Conservation (phyloP, 176 grass and related monocot species). For the Raddia guianensis region DNA sequence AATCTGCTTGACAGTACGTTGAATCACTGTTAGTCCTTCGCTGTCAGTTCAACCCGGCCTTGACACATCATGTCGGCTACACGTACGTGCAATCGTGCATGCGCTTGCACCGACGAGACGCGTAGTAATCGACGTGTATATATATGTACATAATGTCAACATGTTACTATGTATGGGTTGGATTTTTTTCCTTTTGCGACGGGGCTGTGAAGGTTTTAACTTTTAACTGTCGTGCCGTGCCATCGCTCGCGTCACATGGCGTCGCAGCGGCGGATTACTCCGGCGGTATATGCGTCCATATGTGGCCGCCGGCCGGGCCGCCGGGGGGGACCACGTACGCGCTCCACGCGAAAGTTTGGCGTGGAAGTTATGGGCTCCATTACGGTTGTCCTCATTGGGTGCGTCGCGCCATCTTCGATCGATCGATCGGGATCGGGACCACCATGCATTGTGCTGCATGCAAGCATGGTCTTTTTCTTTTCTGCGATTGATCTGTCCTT, state of each 20-base stretch:
- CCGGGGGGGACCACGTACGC: conserved; percentile 31
- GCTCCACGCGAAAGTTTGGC: conserved; percentile 21
- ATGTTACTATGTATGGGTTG: too few species aligned
- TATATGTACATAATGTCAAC: too few species aligned
- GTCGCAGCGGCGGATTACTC: not conserved
- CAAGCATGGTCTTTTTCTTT: conserved; percentile 39
- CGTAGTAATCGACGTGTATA: too few species aligned
- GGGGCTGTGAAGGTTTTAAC: not conserved
- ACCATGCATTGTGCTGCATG: not conserved
- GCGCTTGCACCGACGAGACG: too few species aligned
- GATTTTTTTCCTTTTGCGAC: too few species aligned
- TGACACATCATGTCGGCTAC: not conserved
- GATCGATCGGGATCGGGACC: conserved; percentile 24
- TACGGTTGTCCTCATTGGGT: conserved; percentile 24
- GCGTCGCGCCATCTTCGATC: conserved; percentile 31
- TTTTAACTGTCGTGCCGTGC: not conserved
- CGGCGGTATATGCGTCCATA: not conserved
- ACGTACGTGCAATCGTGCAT: too few species aligned
- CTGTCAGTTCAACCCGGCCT: not conserved
- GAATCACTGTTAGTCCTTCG: not conserved
- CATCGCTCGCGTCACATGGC: not conserved
- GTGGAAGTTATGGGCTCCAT: conserved; percentile 36
- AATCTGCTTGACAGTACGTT: not conserved
- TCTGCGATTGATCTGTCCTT: not conserved
- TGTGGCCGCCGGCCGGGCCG: not conserved